These are phyloP conservation scores for Gentiana macrophylla DNA, from an alignment of 257 asterid species.

Conservation along the genomic window DNA sequence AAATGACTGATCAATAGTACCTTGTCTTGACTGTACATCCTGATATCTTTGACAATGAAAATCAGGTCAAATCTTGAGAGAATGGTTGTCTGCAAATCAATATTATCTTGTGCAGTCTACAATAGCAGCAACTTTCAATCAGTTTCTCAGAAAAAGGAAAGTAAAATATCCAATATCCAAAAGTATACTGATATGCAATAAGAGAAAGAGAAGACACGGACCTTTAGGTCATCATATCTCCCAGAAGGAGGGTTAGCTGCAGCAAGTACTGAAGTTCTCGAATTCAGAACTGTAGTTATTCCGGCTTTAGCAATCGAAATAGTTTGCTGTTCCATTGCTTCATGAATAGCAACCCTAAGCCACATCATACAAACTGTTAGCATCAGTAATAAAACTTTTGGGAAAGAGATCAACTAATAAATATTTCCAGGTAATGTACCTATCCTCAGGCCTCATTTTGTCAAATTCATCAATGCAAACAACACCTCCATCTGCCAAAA, in stretches of 20 bases:
- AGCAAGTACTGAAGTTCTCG: conserved; percentile 99
- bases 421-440: conserved; percentile 27
- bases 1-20: conserved; percentile 20
- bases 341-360: conserved; percentile 93
- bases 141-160: conserved; percentile 11
- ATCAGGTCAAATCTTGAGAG: conserved; percentile 94
- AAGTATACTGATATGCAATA: conserved; percentile 3
- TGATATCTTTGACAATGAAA: conserved; percentile 89
- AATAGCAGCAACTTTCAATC: conserved; percentile 13
- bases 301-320: conserved; percentile 99
- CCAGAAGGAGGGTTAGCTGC: conserved; percentile 99
- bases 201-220: conserved; percentile 7
- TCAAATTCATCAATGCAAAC: conserved; percentile 99
- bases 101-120: conserved; percentile 99
- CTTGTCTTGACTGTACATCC: conserved; percentile 91
- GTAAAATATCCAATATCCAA: conserved; percentile 1
- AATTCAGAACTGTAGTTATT: conserved; percentile 95
- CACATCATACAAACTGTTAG: conserved; percentile 19
- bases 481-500: conserved; percentile 98
- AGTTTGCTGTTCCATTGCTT: conserved; percentile 99
- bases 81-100: conserved; percentile 97
- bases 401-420: conserved; percentile 7
- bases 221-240: conserved; percentile 97
- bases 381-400: conserved; percentile 7
- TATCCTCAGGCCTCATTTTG: conserved; percentile 98